Evolutionary conservation across 768 basidiomycete genomes (phyloP), one percentile per base, ranked within the genome.

Genomic region (Lactarius hatsudake): DNA sequence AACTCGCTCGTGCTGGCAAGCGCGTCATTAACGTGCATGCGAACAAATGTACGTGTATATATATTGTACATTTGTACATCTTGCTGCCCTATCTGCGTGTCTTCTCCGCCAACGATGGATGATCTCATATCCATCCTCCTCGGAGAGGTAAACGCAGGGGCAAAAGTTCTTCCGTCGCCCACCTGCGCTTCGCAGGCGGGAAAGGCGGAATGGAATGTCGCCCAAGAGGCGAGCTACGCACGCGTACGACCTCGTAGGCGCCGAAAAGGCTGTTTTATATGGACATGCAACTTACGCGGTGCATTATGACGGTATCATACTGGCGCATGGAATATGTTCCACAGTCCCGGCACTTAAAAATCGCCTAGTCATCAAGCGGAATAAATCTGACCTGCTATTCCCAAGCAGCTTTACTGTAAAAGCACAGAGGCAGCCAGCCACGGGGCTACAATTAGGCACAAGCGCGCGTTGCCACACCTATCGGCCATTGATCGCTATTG

Each of bases 271-370:
- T 42, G 40, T 40, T 40, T 40, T 40, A 12, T 36, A 36, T 36
- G 36, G 15, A 40, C 38, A 12, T 13, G 38, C 13, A 32, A 32
- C 30, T 32, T 32, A 40, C 28, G 20, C 45, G 5, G 58, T 38
- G 51, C 59, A 66, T 66, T 58, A 66, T 66, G 57, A 66, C 65
- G 61, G 61, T 51, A 62, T 66, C 1, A 62, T 61, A 10, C 45
- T 20, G 23, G 62, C 30, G 43, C 20, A 12, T 10, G 20, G 9
- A 45, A 8, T 2, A n/a, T 23, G 3, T 48, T n/a, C 5, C 23
- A n/a, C 51, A 48, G 15, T 5, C 42, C 38, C 36, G 64, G 54
- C n/a, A 51, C 30, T 51, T 32, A n/a, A 40, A 23, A 36, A 36
- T 56, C 26, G 17, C 59, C 53, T 56, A 10, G 9, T 7, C 8